Conservation (phyloP, 176 grass and related monocot species). For the Triticum urartu region DNA sequence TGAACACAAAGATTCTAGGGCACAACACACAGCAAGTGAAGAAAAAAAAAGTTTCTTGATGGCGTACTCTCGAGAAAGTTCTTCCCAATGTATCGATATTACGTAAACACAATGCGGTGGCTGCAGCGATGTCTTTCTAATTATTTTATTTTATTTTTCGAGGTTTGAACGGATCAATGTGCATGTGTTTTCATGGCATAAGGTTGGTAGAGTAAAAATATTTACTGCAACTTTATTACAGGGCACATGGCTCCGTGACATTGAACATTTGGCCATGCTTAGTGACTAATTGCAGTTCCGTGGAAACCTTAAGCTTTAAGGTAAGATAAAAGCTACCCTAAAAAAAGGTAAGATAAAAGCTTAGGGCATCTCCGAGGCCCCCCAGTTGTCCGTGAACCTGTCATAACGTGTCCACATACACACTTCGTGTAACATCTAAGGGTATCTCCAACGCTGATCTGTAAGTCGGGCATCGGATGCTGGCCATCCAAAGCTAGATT, state of each 20-base stretch:
- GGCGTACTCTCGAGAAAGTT: conserved; percentile 27
- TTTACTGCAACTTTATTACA: neutral
- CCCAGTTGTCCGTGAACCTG: too few species aligned
- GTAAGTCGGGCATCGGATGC: too few species aligned
- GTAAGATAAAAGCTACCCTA: neutral
- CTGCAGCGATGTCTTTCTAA: conserved; percentile 6
- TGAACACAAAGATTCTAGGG: conserved; percentile 36
- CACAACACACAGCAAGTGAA: neutral
- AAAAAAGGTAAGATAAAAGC: neutral
- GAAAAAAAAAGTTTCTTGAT: neutral
- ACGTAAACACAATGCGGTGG: conserved; percentile 9
- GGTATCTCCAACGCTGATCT: too few species aligned
- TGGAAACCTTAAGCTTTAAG: conserved; percentile 20
- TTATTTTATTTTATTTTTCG: neutral
- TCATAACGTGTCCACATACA: too few species aligned
- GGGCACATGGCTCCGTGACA: neutral
- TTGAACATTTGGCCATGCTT: neutral
- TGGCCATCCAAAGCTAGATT: too few species aligned
- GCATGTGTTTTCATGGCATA: conserved; percentile 12
- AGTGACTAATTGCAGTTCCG: neutral
- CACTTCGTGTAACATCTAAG: too few species aligned
- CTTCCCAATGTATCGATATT: neutral
- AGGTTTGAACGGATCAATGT: conserved; percentile 22
- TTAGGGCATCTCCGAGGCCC: too few species aligned
- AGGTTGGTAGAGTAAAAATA: neutral